Conservation (phyloP, 2,329 filamentous ascomycete species). For the Diplocarpon rosae region DNA sequence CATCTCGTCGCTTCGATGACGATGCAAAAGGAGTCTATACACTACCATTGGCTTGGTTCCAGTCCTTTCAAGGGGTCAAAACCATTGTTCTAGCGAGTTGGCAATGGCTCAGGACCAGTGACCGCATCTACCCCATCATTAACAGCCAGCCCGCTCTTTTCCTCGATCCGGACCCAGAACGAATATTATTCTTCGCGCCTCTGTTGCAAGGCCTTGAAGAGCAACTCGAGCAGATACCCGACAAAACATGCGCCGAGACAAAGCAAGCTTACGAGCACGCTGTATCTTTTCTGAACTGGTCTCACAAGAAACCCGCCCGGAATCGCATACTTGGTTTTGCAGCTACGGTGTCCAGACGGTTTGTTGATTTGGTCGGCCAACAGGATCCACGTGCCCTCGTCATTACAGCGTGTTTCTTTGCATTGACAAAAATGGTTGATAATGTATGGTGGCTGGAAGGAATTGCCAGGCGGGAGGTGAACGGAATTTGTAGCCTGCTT, state of each 20-base stretch:
- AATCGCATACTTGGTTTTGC: constrained; percentile 52
- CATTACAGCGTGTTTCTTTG: constrained; percentile 25
- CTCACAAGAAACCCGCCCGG: constrained; percentile 47
- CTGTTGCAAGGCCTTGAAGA: constrained; percentile 47
- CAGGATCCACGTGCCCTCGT: constrained; percentile 34
- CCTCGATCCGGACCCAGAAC: constrained; percentile 43
- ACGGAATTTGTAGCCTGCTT: constrained; percentile 33
- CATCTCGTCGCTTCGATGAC: constrained; percentile 50
- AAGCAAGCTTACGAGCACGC: constrained; percentile 51
- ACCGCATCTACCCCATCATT: constrained; percentile 48
- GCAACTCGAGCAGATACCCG: constrained; percentile 33
- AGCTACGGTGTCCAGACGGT: constrained; percentile 50
- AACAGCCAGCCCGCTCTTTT: constrained; percentile 53
- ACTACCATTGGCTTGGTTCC: constrained; percentile 54
- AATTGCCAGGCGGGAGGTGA: constrained; percentile 53
- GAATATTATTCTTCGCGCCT: constrained; percentile 48
- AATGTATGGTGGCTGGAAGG: constrained; percentile 57
- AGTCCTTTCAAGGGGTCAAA: constrained; percentile 57
- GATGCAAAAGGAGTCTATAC: constrained; percentile 41
- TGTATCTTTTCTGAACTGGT: constrained; percentile 56
- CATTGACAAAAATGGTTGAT: constrained; percentile 22
- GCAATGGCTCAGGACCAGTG: constrained; percentile 50
- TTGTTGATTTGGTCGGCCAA: constrained; percentile 47
- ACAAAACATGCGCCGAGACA: constrained; percentile 24
- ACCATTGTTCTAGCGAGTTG: constrained; percentile 52